Base-by-base conservation (phyloP, 2,329 filamentous ascomycete species). In the Phialophora macrospora region DNA sequence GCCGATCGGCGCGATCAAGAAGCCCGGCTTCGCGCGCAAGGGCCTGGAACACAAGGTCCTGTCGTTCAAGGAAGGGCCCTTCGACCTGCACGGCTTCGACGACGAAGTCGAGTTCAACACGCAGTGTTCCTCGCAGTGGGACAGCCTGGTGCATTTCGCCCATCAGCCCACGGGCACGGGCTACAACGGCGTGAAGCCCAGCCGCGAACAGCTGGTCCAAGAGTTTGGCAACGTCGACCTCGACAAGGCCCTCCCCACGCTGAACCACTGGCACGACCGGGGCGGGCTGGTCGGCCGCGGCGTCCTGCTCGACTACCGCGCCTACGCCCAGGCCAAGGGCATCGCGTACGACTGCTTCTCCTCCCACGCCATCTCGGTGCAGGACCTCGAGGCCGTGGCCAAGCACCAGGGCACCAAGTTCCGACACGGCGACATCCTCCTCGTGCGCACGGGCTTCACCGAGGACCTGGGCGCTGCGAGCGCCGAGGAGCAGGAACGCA, bases 361-460 rank as follows among this genome's bases (percentile, higher is more conserved):
- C 17, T 72, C 77, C 1, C 75, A 76, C 20, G 71, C 76, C 1
- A 85, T 88, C 62, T 75, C 82, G 0, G 73, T 83, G 0, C 85
- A 90, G 70, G 84, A 84, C 0, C 80, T 90, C 34, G 84, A 89
- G 66, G 87, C 90, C 71, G 82, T 81, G 0, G 83, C 85, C 0
- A 77, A 78, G 3, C 75, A 80, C 0, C 81, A 85, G 67, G 84
- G 84, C 24, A 84, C 83, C 54, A 80, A 84, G 66, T 82, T 87
- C 70, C 80, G 80, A 64, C 75, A 82, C 2, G 89, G 89, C 6
- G 88, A 91, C 67, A 85, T 92, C 63, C 80, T 92, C 14, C 80
- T 91, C 57, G 74, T 92, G 17, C 82, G 89, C 14, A 87, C 85
- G 0, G 89, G 89, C 0, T 86, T 84, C 70, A 85, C 87, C 8